These are phyloP conservation scores for Sporormia fimetaria DNA, from an alignment of 495 filamentous ascomycete species.

Conservation along the genomic window DNA sequence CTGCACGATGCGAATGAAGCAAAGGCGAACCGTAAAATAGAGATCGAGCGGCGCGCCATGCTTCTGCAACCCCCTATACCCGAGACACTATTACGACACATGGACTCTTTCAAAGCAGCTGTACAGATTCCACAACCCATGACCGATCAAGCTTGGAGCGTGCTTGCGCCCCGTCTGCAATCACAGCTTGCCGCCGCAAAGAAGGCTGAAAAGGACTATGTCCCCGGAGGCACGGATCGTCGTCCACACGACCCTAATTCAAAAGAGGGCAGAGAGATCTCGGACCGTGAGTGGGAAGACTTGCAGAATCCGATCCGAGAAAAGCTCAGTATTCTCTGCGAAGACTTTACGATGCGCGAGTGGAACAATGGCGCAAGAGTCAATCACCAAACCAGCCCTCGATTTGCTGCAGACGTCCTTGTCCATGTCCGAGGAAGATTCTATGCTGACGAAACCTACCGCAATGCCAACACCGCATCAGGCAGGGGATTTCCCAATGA, in stretches of 20 bases:
- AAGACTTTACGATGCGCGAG: slow-evolving; percentile 48
- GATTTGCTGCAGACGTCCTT: slow-evolving; percentile 57
- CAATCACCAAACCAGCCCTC: slow-evolving; percentile 45
- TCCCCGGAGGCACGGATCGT: slow-evolving; percentile 37
- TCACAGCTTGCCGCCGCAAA: slow-evolving; percentile 51
- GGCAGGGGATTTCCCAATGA: slow-evolving; percentile 32
- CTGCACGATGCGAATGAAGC: slow-evolving; percentile 41
- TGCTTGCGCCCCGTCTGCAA: slow-evolving; percentile 52
- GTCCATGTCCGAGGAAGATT: slow-evolving; percentile 50
- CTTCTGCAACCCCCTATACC: slow-evolving; percentile 50
- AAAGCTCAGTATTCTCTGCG: slow-evolving; percentile 47
- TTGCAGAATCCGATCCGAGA: slow-evolving; percentile 50
- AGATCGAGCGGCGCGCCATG: slow-evolving; percentile 57
- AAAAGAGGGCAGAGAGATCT: slow-evolving; percentile 48
- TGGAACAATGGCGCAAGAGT: slow-evolving; percentile 49
- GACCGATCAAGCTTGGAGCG: slow-evolving; percentile 52
- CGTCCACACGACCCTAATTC: slow-evolving; percentile 36
- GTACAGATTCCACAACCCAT: slow-evolving; percentile 53
- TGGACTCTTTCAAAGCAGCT: slow-evolving; percentile 59
- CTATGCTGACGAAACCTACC: slow-evolving; percentile 42
- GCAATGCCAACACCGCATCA: slow-evolving; percentile 35
- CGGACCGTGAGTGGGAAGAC: slow-evolving; percentile 58
- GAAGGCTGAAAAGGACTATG: slow-evolving; percentile 39
- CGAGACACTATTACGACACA: slow-evolving; percentile 47
- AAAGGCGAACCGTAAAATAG: slow-evolving; percentile 47